Conservation (phyloP, 2,329 filamentous ascomycete species). For the Epichloe aotearoae region DNA sequence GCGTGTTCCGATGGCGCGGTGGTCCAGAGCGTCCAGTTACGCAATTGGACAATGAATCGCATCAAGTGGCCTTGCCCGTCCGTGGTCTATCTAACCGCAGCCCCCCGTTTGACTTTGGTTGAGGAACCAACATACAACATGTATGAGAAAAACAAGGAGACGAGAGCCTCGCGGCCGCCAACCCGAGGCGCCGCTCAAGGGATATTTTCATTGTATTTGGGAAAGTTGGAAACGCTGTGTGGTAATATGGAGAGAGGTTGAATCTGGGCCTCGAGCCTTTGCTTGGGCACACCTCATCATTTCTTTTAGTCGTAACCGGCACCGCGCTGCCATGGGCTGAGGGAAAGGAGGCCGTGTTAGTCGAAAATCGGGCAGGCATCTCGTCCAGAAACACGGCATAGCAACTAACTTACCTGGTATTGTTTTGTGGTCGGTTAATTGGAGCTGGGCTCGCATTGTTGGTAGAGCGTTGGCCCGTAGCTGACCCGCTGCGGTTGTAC, state of each 20-base stretch:
- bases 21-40: neutral
- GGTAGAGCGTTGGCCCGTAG: slow-evolving; percentile 15
- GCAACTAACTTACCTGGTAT: slow-evolving; percentile 20
- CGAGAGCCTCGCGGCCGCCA: neutral
- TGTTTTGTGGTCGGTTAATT: slow-evolving; percentile 24
- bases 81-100: neutral
- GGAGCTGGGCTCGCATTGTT: slow-evolving; percentile 20
- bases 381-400: no score
- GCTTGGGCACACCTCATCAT: neutral
- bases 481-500: slow-evolving; percentile 12
- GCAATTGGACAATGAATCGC: neutral
- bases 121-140: neutral
- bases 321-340: slow-evolving; percentile 32
- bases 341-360: slow-evolving; percentile 7
- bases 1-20: neutral
- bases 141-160: neutral
- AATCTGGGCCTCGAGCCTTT: neutral
- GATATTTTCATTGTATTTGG: neutral
- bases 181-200: neutral
- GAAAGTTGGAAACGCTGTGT: neutral
- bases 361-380: neutral
- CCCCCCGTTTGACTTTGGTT: neutral
- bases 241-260: no score
- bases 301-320: slow-evolving; percentile 28
- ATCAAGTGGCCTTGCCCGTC: neutral